Conservation (phyloP, 2,329 filamentous ascomycete genomes). For the Pezicula rhizophila region DNA sequence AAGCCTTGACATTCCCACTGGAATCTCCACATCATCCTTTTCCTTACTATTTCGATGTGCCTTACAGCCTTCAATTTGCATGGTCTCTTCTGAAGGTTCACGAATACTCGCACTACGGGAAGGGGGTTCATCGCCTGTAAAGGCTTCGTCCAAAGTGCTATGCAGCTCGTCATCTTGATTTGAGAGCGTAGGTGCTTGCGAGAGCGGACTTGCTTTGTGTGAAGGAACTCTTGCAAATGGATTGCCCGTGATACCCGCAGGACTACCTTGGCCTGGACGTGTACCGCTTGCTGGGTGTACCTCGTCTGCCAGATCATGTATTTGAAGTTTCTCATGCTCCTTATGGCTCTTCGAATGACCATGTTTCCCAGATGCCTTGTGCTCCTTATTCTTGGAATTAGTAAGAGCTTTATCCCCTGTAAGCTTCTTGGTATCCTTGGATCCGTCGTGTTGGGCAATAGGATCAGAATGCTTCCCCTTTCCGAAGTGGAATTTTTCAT, state of each 20-base stretch:
- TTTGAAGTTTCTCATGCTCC: slow-evolving; percentile 2
- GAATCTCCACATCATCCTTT: slow-evolving; percentile 47
- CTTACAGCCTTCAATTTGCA: slow-evolving; percentile 20
- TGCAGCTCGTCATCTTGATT: background rate
- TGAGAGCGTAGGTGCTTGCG: slow-evolving; percentile 1
- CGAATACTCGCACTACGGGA: slow-evolving; percentile 5
- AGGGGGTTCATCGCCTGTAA: background rate
- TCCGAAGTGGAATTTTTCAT: too few relatives aligned
- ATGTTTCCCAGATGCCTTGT: background rate
- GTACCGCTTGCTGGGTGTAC: background rate
- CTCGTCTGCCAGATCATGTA: background rate
- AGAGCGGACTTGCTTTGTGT: slow-evolving; percentile 7
- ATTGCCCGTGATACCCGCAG: slow-evolving; percentile 38
- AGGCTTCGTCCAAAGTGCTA: background rate
- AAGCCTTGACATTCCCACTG: slow-evolving; percentile 83
- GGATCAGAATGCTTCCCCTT: too few relatives aligned
- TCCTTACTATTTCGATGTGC: slow-evolving; percentile 23
- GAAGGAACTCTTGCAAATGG: slow-evolving; percentile 39
- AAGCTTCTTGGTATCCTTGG: background rate
- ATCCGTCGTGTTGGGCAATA: background rate
- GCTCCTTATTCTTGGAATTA: background rate
- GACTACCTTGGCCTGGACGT: slow-evolving; percentile 1
- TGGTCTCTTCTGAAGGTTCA: slow-evolving; percentile 13
- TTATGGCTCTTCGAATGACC: slow-evolving; percentile 3
- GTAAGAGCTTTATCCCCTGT: background rate